A percentile compares a stretch with the other conserved stretches of the same genome.
Conservation (phyloP, 352 stramenopile species). For the Phytophthora palmivora region DNA sequence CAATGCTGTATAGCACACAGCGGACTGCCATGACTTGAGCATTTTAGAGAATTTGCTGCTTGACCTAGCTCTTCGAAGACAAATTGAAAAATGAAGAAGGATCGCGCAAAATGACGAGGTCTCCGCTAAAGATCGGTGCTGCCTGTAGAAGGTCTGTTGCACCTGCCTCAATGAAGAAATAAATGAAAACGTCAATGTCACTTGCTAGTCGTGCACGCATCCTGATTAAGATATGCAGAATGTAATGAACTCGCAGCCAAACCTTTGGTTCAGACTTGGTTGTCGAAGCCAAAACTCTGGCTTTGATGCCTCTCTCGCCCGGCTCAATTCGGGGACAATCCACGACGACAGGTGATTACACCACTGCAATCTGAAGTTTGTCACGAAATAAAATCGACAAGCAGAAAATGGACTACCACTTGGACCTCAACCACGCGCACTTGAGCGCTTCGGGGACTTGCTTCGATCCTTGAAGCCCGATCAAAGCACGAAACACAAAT, state of each 20-base stretch:
- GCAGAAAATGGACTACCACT: conserved; percentile 5
- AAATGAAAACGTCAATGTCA: not conserved
- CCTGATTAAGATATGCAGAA: not conserved
- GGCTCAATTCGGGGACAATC: not conserved
- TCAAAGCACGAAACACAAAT: no score
- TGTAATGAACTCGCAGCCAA: no score
- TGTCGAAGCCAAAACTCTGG: no score
- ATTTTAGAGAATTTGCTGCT: conserved; percentile 19
- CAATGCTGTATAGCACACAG: conserved; percentile 25
- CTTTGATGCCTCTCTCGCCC: no score
- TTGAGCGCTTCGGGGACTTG: conserved; percentile 6
- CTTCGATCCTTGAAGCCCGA: not conserved
- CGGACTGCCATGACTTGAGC: conserved; percentile 33
- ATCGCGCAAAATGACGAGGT: no score
- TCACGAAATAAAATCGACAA: conserved; percentile 23
- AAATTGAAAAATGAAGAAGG: conserved; percentile 33
- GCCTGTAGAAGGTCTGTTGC: not conserved
- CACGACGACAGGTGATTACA: not conserved
- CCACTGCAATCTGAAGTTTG: conserved; percentile 11
- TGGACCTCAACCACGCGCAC: conserved; percentile 27
- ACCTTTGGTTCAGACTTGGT: no score
- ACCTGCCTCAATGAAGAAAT: not conserved
- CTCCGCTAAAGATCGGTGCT: not conserved
- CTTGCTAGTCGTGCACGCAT: not conserved
- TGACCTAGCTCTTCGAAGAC: conserved; percentile 19